A percentile compares a stretch with the other conserved stretches of the same genome.
Evolutionary conservation across 352 stramenopile species (phyloP).

Genomic region (Paralagenidium karlingii): DNA sequence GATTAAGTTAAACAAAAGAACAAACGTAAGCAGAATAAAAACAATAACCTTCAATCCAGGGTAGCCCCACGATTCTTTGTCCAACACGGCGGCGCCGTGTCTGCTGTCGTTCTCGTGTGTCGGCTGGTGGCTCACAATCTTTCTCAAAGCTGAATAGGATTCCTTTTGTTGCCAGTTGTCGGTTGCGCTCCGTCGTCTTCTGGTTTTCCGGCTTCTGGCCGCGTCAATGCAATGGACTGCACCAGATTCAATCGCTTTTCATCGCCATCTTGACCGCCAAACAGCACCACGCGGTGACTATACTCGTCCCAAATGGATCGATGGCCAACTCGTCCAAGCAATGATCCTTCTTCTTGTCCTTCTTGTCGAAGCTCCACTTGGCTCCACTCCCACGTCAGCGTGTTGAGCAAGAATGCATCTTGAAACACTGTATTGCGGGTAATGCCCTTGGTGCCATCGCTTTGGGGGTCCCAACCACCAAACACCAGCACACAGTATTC

Average conservation of each 20-base stretch:
- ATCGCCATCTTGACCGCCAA: slow-evolving; percentile 71
- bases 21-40: background rate
- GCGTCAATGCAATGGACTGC: too few relatives aligned
- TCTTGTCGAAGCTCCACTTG: slow-evolving; percentile 25
- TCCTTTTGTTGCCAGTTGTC: too few relatives aligned
- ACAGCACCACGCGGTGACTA: slow-evolving; percentile 62
- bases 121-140: too few relatives aligned
- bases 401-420: slow-evolving; percentile 86
- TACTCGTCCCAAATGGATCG: slow-evolving; percentile 48
- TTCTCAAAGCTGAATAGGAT: too few relatives aligned
- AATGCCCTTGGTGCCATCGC: slow-evolving; percentile 12
- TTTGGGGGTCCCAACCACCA: slow-evolving; percentile 90
- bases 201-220: too few relatives aligned
- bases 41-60: too few relatives aligned
- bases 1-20: slow-evolving; percentile 13
- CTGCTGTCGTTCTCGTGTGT: too few relatives aligned
- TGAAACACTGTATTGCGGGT: slow-evolving; percentile 59
- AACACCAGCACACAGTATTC: slow-evolving; percentile 85
- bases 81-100: too few relatives aligned
- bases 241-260: slow-evolving; percentile 79
- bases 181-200: too few relatives aligned
- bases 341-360: slow-evolving; percentile 3
- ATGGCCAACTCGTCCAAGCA: slow-evolving; percentile 75
- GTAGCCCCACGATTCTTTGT: too few relatives aligned
- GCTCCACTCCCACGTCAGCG: slow-evolving; percentile 84